A percentile compares a stretch with the other conserved stretches of the same genome.
Evolutionary conservation across 306 rosid genomes (phyloP).

Genomic region (Myrica gale): DNA sequence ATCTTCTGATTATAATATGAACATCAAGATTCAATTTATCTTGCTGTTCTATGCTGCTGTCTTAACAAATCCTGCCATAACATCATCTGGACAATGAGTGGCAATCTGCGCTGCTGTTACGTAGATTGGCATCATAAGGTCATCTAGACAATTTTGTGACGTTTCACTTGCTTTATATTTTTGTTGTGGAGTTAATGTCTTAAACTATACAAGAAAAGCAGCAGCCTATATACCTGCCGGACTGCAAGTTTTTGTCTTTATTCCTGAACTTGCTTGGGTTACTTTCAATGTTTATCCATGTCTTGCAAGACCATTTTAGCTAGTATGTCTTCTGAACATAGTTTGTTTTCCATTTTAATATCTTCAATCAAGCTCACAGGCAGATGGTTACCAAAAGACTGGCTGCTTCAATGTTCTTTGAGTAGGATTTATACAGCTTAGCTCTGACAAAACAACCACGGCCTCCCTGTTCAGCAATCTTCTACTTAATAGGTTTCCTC

Average conservation of each 20-base stretch:
- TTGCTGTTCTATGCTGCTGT: too few relatives aligned
- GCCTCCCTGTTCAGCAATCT: slow-evolving; percentile 13
- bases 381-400: slow-evolving; percentile 25
- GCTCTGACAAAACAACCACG: slow-evolving; percentile 14
- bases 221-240: slow-evolving; percentile 27
- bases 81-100: too few relatives aligned
- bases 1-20: too few relatives aligned
- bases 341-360: background rate
- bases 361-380: slow-evolving; percentile 7
- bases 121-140: too few relatives aligned
- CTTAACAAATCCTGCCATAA: too few relatives aligned
- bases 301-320: background rate
- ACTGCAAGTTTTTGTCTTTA: slow-evolving; percentile 19
- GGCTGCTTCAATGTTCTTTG: slow-evolving; percentile 35
- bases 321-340: background rate
- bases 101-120: too few relatives aligned
- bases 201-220: background rate
- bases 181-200: too few relatives aligned
- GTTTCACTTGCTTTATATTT: too few relatives aligned
- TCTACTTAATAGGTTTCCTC: slow-evolving; percentile 23
- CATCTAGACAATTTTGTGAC: too few relatives aligned
- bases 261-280: background rate
- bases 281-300: background rate
- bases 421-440: slow-evolving; percentile 35
- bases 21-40: too few relatives aligned